A percentile compares a stretch with the other conserved stretches of the same genome.
These are phyloP conservation scores for Pythium scleroteichum DNA, from an alignment of 352 stramenopile genomes.

Conservation along the genomic window DNA sequence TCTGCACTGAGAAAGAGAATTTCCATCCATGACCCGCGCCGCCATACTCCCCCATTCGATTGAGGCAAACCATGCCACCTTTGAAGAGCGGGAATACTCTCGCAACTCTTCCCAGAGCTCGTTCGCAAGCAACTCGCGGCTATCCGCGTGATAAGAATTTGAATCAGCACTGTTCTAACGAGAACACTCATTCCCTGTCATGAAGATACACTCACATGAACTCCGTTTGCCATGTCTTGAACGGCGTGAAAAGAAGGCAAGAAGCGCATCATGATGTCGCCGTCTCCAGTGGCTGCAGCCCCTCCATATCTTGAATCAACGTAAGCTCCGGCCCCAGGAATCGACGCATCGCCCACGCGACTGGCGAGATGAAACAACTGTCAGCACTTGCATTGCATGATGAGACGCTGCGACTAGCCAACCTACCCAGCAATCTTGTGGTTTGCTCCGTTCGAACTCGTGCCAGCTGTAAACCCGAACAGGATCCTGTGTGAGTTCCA, in stretches of 20 bases:
- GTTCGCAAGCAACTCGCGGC: slow-evolving; percentile 63
- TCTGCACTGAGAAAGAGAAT: slow-evolving; percentile 72
- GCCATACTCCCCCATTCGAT: slow-evolving; percentile 69
- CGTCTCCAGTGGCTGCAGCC: slow-evolving; percentile 86
- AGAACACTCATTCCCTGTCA: no score
- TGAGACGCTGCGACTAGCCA: not conserved
- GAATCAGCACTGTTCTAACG: no score
- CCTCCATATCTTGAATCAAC: slow-evolving; percentile 81
- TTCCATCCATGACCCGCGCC: slow-evolving; percentile 73
- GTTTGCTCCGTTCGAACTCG: slow-evolving; percentile 88
- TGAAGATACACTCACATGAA: slow-evolving; percentile 53
- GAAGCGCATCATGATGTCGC: slow-evolving; percentile 93
- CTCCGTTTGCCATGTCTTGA: slow-evolving; percentile 72
- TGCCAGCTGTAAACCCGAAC: slow-evolving; percentile 46
- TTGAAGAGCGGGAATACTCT: slow-evolving; percentile 60
- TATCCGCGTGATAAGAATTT: slow-evolving; percentile 23
- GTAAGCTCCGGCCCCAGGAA: slow-evolving; percentile 86
- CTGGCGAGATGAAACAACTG: slow-evolving; percentile 27
- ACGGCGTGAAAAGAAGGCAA: slow-evolving; percentile 83
- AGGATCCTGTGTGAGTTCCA: no score
- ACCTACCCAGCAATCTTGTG: slow-evolving; percentile 87
- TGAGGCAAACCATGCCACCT: slow-evolving; percentile 81
- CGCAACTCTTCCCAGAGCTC: slow-evolving; percentile 53
- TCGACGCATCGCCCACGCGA: slow-evolving; percentile 85
- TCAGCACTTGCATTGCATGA: not conserved